These are phyloP conservation scores for Cryptococcus jaspeensis DNA, from an alignment of 1,284 basidiomycete species.

Conservation along the genomic window DNA sequence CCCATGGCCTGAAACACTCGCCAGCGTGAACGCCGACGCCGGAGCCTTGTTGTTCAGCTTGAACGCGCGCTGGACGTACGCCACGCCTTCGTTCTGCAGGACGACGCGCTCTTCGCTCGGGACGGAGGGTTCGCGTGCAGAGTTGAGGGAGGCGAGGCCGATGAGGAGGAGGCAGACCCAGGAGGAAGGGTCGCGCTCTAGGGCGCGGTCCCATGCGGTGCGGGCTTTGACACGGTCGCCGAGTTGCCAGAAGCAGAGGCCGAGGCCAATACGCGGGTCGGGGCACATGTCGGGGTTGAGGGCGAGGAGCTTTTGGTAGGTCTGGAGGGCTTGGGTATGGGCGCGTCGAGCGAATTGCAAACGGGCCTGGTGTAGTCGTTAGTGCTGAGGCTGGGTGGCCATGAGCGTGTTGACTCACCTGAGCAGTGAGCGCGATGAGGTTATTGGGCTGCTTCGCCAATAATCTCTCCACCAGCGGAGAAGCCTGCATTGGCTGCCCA, in stretches of 20 bases:
- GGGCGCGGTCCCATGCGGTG: constrained; percentile 74
- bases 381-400: neutral
- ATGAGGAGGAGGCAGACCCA: constrained; percentile 75
- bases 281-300: constrained; percentile 74
- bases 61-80: constrained; percentile 38
- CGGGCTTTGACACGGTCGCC: constrained; percentile 75
- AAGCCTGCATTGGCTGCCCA: constrained; percentile 72
- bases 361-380: constrained; percentile 61
- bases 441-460: constrained; percentile 75
- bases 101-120: constrained; percentile 40
- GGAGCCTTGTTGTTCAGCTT: constrained; percentile 43
- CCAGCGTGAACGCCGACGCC: constrained; percentile 37
- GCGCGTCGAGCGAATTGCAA: constrained; percentile 76
- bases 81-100: constrained; percentile 36
- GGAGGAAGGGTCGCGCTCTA: constrained; percentile 66
- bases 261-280: constrained; percentile 89
- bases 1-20: constrained; percentile 32
- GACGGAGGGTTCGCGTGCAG: constrained; percentile 65
- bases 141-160: constrained; percentile 78
- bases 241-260: constrained; percentile 84
- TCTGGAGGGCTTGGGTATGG: constrained; percentile 71
- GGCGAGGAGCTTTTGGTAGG: constrained; percentile 78
- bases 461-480: constrained; percentile 77
- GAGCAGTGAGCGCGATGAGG: constrained; percentile 51
- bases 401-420: constrained; percentile 13